Conservation (phyloP, 2,329 filamentous ascomycete genomes). For the Neonectria sp. region DNA sequence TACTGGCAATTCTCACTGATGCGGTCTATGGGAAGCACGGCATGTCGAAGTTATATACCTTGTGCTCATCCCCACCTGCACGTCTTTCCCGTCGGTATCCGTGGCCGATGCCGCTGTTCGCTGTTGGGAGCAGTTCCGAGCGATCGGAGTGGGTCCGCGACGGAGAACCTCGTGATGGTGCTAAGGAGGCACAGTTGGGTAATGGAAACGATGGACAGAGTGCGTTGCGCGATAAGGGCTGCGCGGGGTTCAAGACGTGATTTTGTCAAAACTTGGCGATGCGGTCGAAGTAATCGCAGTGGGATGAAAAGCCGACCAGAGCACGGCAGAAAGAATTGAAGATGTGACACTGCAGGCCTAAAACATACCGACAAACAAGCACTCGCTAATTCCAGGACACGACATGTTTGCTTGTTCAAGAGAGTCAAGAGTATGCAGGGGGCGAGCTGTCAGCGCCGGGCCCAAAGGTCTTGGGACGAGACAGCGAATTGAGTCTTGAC, state of each 20-base stretch:
- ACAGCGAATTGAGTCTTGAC: no score
- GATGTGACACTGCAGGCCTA: neutral
- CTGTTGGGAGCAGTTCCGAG: conserved; percentile 21
- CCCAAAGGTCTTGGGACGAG: no score
- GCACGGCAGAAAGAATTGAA: neutral
- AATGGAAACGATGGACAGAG: conserved; percentile 3
- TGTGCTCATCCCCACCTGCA: conserved; percentile 33
- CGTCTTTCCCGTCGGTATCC: conserved; percentile 27
- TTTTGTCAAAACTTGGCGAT: neutral
- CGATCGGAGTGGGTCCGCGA: conserved; percentile 4
- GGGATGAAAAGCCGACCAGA: neutral
- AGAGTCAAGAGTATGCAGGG: neutral
- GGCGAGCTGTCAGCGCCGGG: no score
- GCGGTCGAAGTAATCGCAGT: neutral
- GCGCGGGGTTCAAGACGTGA: neutral
- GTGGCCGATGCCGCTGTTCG: conserved; percentile 33
- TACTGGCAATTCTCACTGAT: neutral
- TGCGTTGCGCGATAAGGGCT: neutral
- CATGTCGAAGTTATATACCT: conserved; percentile 20
- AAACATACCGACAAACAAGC: neutral
- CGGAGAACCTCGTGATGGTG: neutral
- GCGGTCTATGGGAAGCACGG: conserved; percentile 1
- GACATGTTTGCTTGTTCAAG: neutral
- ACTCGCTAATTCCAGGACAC: neutral
- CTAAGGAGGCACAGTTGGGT: neutral